Percentiles rank a stretch among this genome's conserved stretches.
Conservation (phyloP, 306 rosid species). For the Psophocarpus tetragonolobus region DNA sequence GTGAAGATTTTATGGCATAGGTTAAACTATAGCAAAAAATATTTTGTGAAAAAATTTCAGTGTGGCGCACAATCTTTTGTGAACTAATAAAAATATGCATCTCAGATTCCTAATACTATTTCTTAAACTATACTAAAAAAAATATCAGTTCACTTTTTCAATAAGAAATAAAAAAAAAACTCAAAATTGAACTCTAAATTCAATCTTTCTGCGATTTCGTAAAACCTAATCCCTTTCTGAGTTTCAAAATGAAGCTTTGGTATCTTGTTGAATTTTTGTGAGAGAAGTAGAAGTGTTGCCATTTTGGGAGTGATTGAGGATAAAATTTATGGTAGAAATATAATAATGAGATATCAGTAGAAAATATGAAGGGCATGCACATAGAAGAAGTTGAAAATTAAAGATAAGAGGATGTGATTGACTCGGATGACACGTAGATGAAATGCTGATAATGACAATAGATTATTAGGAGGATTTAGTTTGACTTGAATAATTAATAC, state of each 20-base stretch:
- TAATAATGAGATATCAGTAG: background rate
- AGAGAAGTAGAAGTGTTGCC: background rate
- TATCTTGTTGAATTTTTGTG: background rate
- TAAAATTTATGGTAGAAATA: background rate
- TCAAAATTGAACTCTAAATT: background rate
- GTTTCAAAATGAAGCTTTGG: background rate
- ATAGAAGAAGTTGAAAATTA: background rate
- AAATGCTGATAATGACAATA: too few species aligned
- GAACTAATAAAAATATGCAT: background rate
- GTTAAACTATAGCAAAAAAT: too few species aligned
- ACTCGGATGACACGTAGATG: too few species aligned
- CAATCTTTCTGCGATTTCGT: background rate
- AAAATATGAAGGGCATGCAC: background rate
- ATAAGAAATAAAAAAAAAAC: background rate
- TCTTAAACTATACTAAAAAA: background rate
- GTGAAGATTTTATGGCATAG: background rate
- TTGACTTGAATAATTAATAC: too few species aligned
- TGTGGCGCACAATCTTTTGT: background rate
- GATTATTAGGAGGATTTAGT: too few species aligned
- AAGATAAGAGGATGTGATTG: too few species aligned
- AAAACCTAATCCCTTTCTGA: background rate
- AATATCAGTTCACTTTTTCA: background rate
- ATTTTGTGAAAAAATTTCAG: too few species aligned
- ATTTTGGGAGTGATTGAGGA: background rate
- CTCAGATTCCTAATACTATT: background rate